phyloP scores from a whole-genome alignment of 176 grass and related monocot genomes.

The Musa itinerans region DNA sequence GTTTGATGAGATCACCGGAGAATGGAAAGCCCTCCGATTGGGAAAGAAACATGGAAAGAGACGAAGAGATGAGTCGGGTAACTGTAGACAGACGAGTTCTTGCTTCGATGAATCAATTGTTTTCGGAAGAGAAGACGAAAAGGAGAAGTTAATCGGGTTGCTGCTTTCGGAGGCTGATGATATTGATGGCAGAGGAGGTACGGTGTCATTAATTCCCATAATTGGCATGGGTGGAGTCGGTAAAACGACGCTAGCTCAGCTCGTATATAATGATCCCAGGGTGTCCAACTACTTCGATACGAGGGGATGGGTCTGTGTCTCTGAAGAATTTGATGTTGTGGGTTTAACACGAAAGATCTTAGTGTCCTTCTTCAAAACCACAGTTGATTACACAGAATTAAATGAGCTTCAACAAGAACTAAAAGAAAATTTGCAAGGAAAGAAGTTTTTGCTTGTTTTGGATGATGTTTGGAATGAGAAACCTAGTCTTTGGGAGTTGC shows the following conservation, averaged over 20 bases:
- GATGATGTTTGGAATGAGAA: constrained; percentile 41
- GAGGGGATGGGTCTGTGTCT: constrained; percentile 30
- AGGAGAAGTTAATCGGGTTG: constrained; percentile 11
- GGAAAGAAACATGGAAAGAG: background rate
- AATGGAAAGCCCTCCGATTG: constrained; percentile 9
- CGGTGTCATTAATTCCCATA: background rate
- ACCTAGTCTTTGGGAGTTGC: constrained; percentile 15
- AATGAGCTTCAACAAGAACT: constrained; percentile 21
- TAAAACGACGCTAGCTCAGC: constrained; percentile 29
- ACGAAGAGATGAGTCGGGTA: background rate
- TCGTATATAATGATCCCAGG: constrained; percentile 29
- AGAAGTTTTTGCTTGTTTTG: constrained; percentile 29
- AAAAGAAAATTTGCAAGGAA: constrained; percentile 8
- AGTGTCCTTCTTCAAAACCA: constrained; percentile 13
- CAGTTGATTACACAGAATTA: constrained; percentile 19
- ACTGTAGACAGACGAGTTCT: background rate
- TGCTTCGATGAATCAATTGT: background rate
- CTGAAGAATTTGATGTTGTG: constrained; percentile 22
- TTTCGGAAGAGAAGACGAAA: constrained; percentile 25
- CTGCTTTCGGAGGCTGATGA: constrained; percentile 15
- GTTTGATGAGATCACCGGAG: constrained; percentile 25
- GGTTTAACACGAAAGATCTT: constrained; percentile 20
- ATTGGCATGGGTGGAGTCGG: constrained; percentile 6
- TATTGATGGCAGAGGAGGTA: background rate
- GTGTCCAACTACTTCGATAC: constrained; percentile 5